Base-by-base conservation (phyloP, 2,329 filamentous ascomycete species). In the Colletotrichum somersetense region DNA sequence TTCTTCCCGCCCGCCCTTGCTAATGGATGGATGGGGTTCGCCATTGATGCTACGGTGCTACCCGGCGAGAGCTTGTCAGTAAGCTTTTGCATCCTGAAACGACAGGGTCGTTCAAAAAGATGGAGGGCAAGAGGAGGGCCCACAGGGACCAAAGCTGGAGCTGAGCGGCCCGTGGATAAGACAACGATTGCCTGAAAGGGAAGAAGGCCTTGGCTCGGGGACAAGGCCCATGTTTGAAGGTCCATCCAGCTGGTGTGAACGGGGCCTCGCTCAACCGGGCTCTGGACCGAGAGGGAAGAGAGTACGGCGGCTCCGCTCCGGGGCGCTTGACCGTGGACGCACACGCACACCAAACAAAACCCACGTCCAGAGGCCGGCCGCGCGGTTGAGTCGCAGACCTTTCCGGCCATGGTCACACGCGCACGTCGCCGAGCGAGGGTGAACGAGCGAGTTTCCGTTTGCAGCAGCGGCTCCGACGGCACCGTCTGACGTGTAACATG, bases 11-110 rank as follows among this genome's bases (percentile, higher is more conserved):
- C 46, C 30, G 58, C 40, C 48, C 33, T 53, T 48, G 33, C 38
- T 59, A 6, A 46, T 1, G 3, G 46, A 53, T 30, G 58, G 38
- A 44, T 53, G 38, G 30, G 59, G 46, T 30, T 48, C 16, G 65
- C 66, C 52, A 48, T 42, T 33, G 35, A 65, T 30, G 59, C 66
- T 38, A 53, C 30, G 35, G 58, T 30, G 59, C 66, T 38, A 53
- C 30, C 59, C 55, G 26, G 46, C 44, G 40, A 53, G 58, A 61
- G 69, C 69, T 59, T 69, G 69, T 69, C 66, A 55, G 62, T 66
- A 72, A 69, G 59, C 69, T 72, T 62, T 72, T 64, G 57, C 53
- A 20, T 61, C 69, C 69, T 72, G 69, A 72, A 72, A 72, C 69
- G 40, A 69, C 59, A 65, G 69, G 69, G 69, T 55, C 69, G 38